Conservation (phyloP, 2,329 filamentous ascomycete genomes). For the Ophiosphaerella herpotricha region DNA sequence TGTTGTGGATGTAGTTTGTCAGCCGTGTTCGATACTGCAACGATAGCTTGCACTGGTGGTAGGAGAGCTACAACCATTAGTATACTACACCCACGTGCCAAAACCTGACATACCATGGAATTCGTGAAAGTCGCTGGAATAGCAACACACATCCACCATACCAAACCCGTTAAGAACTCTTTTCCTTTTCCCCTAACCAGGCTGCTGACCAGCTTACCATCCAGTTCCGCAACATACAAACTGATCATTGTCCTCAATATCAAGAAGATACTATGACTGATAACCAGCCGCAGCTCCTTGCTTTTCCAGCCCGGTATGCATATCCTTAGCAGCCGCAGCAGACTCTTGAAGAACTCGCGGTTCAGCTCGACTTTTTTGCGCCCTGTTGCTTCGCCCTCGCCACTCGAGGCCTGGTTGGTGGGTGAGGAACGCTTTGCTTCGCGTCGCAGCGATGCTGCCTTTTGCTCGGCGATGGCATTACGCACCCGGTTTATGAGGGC, state of each 20-base stretch:
- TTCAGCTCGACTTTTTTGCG: slow-evolving; percentile 90
- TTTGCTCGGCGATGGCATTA: slow-evolving; percentile 90
- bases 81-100: not conserved
- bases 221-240: slow-evolving; percentile 93
- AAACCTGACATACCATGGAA: slow-evolving; percentile 76
- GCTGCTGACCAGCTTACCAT: slow-evolving; percentile 89
- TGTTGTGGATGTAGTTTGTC: slow-evolving; percentile 93
- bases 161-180: slow-evolving; percentile 83
- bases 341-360: slow-evolving; percentile 78
- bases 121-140: slow-evolving; percentile 97
- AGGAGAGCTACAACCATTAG: slow-evolving; percentile 70
- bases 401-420: slow-evolving; percentile 42
- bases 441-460: slow-evolving; percentile 73
- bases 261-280: slow-evolving; percentile 92
- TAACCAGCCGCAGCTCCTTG: slow-evolving; percentile 81
- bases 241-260: slow-evolving; percentile 90
- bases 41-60: slow-evolving; percentile 93
- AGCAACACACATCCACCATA: slow-evolving; percentile 99
- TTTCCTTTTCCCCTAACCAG: slow-evolving; percentile 88
- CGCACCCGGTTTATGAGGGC: slow-evolving; percentile 74
- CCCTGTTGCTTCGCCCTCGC: slow-evolving; percentile 44
- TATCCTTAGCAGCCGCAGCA: slow-evolving; percentile 79
- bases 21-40: slow-evolving; percentile 90
- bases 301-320: slow-evolving; percentile 89
- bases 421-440: slow-evolving; percentile 55